Conservation (phyloP, 1,139 yeast genomes). For the Diutina siamensis region DNA sequence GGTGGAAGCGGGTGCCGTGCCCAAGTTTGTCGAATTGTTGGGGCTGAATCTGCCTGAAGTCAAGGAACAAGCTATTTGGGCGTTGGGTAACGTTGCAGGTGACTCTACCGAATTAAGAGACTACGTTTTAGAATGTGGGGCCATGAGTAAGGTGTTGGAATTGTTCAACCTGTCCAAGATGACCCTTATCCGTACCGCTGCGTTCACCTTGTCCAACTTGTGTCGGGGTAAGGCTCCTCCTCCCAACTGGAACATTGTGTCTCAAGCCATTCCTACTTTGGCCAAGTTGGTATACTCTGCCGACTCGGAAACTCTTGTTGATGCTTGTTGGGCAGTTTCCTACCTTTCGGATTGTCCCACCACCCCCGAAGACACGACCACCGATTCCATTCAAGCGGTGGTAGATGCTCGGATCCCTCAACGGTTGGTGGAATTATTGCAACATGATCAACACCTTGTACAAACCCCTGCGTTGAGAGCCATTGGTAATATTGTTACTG, state of each 20-base stretch:
- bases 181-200: conserved; percentile 87
- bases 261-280: conserved; percentile 81
- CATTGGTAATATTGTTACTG: conserved; percentile 95
- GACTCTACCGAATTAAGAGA: conserved; percentile 87
- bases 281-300: conserved; percentile 83
- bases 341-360: conserved; percentile 82
- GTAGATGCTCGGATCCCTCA: conserved; percentile 94
- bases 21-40: conserved; percentile 73
- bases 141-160: conserved; percentile 78
- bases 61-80: conserved; percentile 98
- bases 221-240: conserved; percentile 96
- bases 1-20: conserved; percentile 90
- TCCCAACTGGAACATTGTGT: conserved; percentile 87
- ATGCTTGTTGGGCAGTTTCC: conserved; percentile 98
- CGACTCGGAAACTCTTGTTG: conserved; percentile 88
- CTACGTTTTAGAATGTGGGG: conserved; percentile 71
- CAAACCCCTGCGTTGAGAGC: conserved; percentile 98
- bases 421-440: conserved; percentile 80
- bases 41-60: conserved; percentile 79
- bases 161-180: conserved; percentile 75
- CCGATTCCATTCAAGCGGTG: conserved; percentile 92
- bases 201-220: conserved; percentile 94
- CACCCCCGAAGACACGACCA: conserved; percentile 78
- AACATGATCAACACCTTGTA: conserved; percentile 73
- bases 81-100: conserved; percentile 97